Percentiles rank a stretch among this genome's conserved stretches.
These are phyloP conservation scores for Anisodus tanguticus DNA, from an alignment of 257 asterid species.

Conservation along the genomic window DNA sequence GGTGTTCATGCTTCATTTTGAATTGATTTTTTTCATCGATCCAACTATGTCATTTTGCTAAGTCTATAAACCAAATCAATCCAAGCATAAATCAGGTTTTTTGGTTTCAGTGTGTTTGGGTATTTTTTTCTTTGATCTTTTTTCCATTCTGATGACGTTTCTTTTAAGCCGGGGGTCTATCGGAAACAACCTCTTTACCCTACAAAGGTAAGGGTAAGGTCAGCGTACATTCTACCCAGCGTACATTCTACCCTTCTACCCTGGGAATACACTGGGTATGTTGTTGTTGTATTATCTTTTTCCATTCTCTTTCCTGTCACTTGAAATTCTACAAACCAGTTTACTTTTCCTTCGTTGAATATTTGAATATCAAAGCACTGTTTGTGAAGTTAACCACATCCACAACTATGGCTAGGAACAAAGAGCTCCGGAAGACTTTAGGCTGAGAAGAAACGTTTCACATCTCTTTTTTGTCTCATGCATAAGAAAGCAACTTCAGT, in stretches of 20 bases:
- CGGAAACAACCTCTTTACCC: too few species aligned
- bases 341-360: not conserved
- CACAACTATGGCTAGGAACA: not conserved
- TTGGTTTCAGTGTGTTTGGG: not conserved
- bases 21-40: not conserved
- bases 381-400: not conserved
- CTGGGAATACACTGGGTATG: too few species aligned
- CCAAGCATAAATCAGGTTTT: not conserved
- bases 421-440: not conserved
- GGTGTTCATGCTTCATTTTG: not conserved
- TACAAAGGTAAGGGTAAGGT: too few species aligned
- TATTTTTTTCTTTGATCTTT: not conserved
- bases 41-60: not conserved
- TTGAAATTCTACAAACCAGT: conserved; percentile 5
- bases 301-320: not conserved
- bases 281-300: too few species aligned
- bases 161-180: too few species aligned
- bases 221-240: too few species aligned
- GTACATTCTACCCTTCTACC: too few species aligned
- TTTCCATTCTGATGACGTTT: not conserved
- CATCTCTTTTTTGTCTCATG: not conserved
- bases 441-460: not conserved
- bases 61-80: not conserved
- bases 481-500: not conserved
- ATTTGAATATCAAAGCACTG: not conserved